These are phyloP conservation scores for Gryganskiella cystojenkinii DNA, from an alignment of 192 early-diverging fungal genomes.

Conservation along the genomic window DNA sequence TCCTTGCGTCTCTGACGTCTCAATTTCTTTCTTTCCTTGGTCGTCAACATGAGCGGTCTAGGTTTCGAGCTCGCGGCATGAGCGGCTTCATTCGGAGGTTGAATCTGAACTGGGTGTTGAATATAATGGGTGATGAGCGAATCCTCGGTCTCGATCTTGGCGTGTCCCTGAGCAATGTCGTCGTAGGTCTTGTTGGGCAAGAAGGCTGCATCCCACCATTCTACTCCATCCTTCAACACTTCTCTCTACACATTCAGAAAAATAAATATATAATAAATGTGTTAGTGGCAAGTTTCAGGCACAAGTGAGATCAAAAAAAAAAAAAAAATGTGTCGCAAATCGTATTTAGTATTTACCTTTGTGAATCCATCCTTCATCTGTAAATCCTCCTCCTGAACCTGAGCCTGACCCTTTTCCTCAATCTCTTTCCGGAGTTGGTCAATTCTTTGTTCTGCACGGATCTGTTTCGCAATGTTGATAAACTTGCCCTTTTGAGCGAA, in stretches of 20 bases:
- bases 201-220: constrained; percentile 98
- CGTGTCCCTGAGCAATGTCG: constrained; percentile 55
- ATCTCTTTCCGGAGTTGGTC: constrained; percentile 58
- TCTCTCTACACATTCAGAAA: constrained; percentile 55
- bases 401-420: constrained; percentile 22
- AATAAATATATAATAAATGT: neutral
- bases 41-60: constrained; percentile 81
- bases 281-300: neutral
- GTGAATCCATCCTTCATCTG: constrained; percentile 31
- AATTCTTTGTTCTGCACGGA: constrained; percentile 74
- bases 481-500: constrained; percentile 89
- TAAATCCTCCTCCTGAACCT: constrained; percentile 32
- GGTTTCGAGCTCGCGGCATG: constrained; percentile 58
- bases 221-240: constrained; percentile 78
- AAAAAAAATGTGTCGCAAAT: neutral
- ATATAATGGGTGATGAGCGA: constrained; percentile 77
- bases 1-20: constrained; percentile 89
- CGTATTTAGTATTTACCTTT: constrained; percentile 5
- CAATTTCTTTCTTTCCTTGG: constrained; percentile 92
- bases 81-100: constrained; percentile 77
- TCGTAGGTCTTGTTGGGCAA: constrained; percentile 78
- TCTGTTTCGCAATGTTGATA: constrained; percentile 83
- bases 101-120: constrained; percentile 88
- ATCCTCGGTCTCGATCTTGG: constrained; percentile 55
- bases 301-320: neutral